phyloP scores from a whole-genome alignment of 139 green algal species.

The Chlamydomonas sphaeroides region DNA sequence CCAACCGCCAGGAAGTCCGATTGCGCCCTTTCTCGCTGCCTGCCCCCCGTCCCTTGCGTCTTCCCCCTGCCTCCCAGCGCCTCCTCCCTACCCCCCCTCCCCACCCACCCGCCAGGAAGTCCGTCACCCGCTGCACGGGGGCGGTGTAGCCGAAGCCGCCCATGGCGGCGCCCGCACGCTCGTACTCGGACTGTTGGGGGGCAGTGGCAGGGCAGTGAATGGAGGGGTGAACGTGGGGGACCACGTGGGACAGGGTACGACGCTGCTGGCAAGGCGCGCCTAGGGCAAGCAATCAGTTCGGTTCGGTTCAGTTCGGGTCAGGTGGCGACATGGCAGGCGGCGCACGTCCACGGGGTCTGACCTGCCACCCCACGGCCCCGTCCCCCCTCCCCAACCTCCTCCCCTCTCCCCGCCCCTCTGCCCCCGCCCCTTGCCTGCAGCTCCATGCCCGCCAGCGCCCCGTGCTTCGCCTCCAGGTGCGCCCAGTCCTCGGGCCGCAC shows the following conservation, averaged over 20 bases:
- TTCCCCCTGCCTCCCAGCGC: not conserved
- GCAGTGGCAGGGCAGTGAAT: not conserved
- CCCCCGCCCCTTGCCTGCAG: constrained; percentile 64
- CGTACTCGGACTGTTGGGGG: constrained; percentile 33
- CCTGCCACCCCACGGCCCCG: too few relatives aligned
- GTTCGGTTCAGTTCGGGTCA: too few relatives aligned
- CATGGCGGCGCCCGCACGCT: constrained; percentile 58
- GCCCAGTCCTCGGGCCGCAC: constrained; percentile 73
- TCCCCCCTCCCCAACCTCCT: too few relatives aligned
- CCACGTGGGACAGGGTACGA: too few relatives aligned
- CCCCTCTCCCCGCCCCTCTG: too few relatives aligned
- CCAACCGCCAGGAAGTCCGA: too few relatives aligned
- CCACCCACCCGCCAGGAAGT: constrained; percentile 72
- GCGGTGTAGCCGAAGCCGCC: constrained; percentile 76
- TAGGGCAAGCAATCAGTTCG: too few relatives aligned
- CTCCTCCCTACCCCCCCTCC: not conserved
- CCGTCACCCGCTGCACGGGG: constrained; percentile 78
- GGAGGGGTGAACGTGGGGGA: not conserved
- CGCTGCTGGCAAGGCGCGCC: too few relatives aligned
- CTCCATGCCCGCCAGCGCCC: constrained; percentile 72
- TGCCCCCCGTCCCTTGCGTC: too few relatives aligned
- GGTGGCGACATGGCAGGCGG: too few relatives aligned
- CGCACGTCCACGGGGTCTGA: too few relatives aligned
- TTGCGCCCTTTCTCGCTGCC: too few relatives aligned
- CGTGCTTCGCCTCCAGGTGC: constrained; percentile 58